These are phyloP conservation scores for Annulohypoxylon stygium DNA, from an alignment of 495 filamentous ascomycete genomes.

Conservation along the genomic window DNA sequence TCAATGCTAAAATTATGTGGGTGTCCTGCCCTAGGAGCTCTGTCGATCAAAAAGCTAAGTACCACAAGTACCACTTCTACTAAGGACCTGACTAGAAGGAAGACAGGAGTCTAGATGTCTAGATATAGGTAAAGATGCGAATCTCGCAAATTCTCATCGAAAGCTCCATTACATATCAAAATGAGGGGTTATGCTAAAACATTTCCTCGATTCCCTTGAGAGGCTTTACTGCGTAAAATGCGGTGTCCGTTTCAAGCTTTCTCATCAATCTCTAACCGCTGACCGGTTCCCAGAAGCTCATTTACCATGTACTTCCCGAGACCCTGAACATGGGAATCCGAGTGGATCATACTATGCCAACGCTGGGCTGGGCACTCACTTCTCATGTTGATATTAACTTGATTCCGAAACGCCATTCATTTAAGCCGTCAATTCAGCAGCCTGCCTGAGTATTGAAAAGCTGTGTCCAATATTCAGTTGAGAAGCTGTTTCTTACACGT, in stretches of 20 bases:
- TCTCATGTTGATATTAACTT: constrained; percentile 24
- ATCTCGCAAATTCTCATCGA: constrained; percentile 15
- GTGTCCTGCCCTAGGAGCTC: constrained; percentile 22
- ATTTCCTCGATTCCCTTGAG: background rate
- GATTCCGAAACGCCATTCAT: constrained; percentile 24
- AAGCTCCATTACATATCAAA: constrained; percentile 29
- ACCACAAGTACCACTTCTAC: constrained; percentile 12
- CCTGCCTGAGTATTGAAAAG: background rate
- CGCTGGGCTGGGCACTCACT: constrained; percentile 20
- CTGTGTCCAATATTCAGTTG: background rate
- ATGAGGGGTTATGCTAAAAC: constrained; percentile 15
- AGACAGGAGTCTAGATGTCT: background rate
- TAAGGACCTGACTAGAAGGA: constrained; percentile 8
- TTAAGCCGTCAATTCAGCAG: constrained; percentile 6
- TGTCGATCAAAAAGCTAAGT: constrained; percentile 37
- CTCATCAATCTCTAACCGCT: constrained; percentile 41
- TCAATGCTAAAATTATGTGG: constrained; percentile 42
- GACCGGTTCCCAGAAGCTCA: constrained; percentile 25
- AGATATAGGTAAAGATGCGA: constrained; percentile 23
- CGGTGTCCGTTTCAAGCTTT: constrained; percentile 29
- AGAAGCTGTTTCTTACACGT: background rate
- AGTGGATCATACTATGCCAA: constrained; percentile 39
- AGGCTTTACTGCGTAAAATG: constrained; percentile 5
- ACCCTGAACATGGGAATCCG: constrained; percentile 27
- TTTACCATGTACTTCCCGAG: constrained; percentile 28